Evolutionary conservation across 225 moss, liverwort and hornwort genomes (phyloP).

Genomic region (Anthoceros angustus): DNA sequence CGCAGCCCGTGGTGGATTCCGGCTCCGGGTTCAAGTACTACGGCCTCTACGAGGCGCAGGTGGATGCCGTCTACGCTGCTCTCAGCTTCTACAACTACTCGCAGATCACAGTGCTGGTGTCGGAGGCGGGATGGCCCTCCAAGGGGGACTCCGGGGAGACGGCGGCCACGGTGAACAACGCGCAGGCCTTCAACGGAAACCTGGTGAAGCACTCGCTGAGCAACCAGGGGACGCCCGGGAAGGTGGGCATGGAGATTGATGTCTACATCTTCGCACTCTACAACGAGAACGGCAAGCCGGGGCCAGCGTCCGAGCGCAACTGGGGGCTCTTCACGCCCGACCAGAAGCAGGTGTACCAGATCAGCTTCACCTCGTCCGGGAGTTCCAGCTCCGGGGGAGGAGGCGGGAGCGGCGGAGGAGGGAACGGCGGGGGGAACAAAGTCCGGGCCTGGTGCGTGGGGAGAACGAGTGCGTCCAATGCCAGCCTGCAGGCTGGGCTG

Average conservation of each 20-base stretch:
- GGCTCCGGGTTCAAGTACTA: conserved; percentile 4
- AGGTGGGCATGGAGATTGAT: conserved; percentile 23
- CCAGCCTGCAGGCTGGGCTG: conserved; percentile 10
- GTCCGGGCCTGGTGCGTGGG: conserved; percentile 5
- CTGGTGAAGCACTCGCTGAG: conserved; percentile 30
- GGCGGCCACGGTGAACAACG: conserved; percentile 8
- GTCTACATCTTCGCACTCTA: conserved; percentile 47
- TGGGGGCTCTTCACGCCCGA: conserved; percentile 28
- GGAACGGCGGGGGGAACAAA: neutral
- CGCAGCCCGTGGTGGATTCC: conserved; percentile 7
- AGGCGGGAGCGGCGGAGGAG: neutral
- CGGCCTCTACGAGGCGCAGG: conserved; percentile 8
- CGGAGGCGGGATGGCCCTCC: conserved; percentile 11
- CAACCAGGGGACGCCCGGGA: conserved; percentile 31
- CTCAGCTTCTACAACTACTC: conserved; percentile 4
- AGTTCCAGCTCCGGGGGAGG: neutral
- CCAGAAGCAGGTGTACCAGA: conserved; percentile 21
- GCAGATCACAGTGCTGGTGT: conserved; percentile 8
- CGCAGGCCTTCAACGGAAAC: conserved; percentile 31
- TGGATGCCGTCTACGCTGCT: conserved; percentile 10
- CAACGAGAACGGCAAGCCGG: conserved; percentile 28
- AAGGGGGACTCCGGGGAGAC: conserved; percentile 8
- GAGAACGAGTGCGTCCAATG: neutral
- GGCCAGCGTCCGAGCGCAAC: conserved; percentile 19
- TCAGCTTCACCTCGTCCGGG: conserved; percentile 12